These are phyloP conservation scores for Camellia oleifera DNA, from an alignment of 179 eudicot genomes.

Conservation along the genomic window DNA sequence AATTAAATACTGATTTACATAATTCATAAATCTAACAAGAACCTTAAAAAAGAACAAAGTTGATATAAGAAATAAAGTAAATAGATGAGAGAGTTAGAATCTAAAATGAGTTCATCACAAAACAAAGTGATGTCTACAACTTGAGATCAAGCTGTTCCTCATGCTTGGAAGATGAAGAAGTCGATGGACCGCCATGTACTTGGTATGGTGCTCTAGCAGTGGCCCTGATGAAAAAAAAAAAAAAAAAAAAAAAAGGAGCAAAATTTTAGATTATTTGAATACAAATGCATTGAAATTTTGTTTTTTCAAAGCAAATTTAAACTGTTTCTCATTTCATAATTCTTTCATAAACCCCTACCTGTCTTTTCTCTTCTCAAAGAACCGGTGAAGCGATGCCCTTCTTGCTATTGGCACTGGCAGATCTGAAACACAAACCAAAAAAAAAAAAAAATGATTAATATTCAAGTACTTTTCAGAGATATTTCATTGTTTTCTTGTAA, in stretches of 20 bases:
- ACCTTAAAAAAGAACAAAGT: neutral
- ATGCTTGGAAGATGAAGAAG: conserved; percentile 22
- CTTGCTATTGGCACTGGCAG: conserved; percentile 51
- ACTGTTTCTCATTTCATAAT: too few species aligned
- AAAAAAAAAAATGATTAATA: neutral
- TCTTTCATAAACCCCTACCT: conserved; percentile 5
- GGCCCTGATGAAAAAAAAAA: conserved; percentile 26
- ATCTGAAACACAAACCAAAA: conserved; percentile 22
- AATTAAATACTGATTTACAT: too few species aligned
- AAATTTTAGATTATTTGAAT: neutral
- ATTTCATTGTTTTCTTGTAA: neutral
- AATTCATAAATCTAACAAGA: too few species aligned
- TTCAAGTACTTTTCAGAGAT: neutral
- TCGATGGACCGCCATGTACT: conserved; percentile 13
- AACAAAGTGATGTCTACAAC: conserved; percentile 1
- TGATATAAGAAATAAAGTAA: neutral
- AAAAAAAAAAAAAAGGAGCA: neutral
- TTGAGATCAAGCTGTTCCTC: conserved; percentile 27
- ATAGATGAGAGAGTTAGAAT: neutral
- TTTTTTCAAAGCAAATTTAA: too few species aligned
- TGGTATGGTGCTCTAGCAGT: conserved; percentile 46
- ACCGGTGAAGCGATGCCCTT: conserved; percentile 62
- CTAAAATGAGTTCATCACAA: neutral
- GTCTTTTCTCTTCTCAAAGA: conserved; percentile 57
- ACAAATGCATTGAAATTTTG: too few species aligned